phyloP scores from a whole-genome alignment of 192 early-diverging fungal species.

The Umbelopsis vinacea region DNA sequence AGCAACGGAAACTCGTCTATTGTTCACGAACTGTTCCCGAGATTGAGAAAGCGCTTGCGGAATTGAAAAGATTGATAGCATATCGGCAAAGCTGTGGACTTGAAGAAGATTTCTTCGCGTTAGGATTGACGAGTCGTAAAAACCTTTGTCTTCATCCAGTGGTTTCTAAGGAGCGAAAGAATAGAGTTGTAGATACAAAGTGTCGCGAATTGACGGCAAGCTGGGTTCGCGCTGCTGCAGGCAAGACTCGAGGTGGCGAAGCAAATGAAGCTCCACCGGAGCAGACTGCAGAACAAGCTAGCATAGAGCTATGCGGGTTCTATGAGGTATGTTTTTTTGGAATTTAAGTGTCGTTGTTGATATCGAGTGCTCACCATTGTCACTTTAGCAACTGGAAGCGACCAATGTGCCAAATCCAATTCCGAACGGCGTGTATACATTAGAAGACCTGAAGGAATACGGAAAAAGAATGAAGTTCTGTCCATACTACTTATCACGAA shows the following conservation, averaged over 20 bases:
- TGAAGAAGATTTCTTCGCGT: constrained; percentile 82
- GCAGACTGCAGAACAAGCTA: constrained; percentile 28
- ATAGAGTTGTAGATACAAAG: constrained; percentile 84
- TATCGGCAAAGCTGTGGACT: constrained; percentile 75
- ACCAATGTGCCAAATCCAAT: constrained; percentile 64
- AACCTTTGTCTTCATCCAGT: constrained; percentile 94
- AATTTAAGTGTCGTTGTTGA: not conserved
- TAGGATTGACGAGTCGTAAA: constrained; percentile 91
- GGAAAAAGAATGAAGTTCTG: constrained; percentile 77
- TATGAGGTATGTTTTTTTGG: constrained; percentile 64
- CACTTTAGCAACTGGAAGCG: constrained; percentile 66
- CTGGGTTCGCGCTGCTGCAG: constrained; percentile 78
- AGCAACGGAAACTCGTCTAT: constrained; percentile 97
- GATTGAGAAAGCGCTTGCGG: constrained; percentile 97
- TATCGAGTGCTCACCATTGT: constrained; percentile 38
- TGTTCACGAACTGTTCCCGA: constrained; percentile 99
- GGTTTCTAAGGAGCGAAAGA: constrained; percentile 87
- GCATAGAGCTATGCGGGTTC: constrained; percentile 74
- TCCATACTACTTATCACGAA: constrained; percentile 93
- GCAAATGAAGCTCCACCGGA: not conserved
- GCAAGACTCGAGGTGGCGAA: constrained; percentile 52
- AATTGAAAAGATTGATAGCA: constrained; percentile 89
- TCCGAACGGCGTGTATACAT: constrained; percentile 91
- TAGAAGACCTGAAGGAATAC: constrained; percentile 91
- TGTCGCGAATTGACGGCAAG: constrained; percentile 93